Conservation (phyloP, 2,329 filamentous ascomycete genomes). For the Trichoderma harzianum region DNA sequence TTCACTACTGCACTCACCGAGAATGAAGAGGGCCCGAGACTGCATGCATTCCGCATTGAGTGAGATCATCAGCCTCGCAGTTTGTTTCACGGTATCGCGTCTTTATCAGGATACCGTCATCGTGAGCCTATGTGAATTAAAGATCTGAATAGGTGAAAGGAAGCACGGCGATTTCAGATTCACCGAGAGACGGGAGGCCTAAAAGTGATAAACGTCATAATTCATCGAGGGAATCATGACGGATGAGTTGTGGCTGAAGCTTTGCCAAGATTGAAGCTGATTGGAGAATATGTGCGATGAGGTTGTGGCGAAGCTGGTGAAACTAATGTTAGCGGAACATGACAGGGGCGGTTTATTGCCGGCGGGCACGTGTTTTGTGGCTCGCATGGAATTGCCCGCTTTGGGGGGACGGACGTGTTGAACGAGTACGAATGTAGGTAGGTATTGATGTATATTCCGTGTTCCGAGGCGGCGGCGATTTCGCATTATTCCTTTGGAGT, state of each 20-base stretch:
- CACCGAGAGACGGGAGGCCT: background rate
- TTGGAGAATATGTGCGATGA: background rate
- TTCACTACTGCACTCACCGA: background rate
- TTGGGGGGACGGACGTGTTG: background rate
- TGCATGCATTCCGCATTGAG: background rate
- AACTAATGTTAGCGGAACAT: background rate
- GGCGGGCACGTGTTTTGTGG: background rate
- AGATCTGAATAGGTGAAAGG: background rate
- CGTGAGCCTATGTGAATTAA: background rate
- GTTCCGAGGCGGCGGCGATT: background rate
- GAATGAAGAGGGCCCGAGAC: too few species aligned
- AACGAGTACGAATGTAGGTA: background rate
- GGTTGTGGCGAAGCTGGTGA: conserved; percentile 1
- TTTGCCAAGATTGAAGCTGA: background rate
- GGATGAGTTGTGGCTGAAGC: background rate
- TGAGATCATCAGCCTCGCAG: background rate
- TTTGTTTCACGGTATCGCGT: background rate
- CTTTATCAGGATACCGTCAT: background rate
- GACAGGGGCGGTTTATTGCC: background rate
- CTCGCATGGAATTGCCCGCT: conserved; percentile 2
- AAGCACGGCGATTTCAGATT: background rate
- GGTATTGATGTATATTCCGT: background rate
- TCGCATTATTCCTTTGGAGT: background rate
- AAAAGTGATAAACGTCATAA: background rate
- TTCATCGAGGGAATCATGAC: background rate